Percentiles rank a stretch among this genome's conserved stretches.
These are phyloP conservation scores for Opeltia flavorubescens DNA, from an alignment of 495 filamentous ascomycete species.

Conservation along the genomic window DNA sequence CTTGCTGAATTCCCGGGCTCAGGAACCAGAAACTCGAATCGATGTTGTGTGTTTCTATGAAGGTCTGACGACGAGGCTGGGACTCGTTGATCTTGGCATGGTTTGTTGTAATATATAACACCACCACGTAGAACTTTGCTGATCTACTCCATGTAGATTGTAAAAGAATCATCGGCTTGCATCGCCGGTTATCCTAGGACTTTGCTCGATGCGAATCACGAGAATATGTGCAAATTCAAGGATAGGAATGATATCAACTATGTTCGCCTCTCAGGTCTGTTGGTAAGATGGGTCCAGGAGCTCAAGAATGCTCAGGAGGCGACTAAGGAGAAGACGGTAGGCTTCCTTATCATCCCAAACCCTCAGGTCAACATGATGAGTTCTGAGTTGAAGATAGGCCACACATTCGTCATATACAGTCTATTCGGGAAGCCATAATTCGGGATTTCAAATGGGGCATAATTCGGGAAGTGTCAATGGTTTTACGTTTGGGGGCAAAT, in stretches of 20 bases:
- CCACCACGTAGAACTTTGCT: background rate
- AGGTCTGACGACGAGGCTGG: background rate
- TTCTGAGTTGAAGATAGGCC: background rate
- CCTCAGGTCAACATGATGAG: background rate
- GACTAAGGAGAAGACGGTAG: background rate
- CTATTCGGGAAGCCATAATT: conserved; percentile 7
- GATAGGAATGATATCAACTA: background rate
- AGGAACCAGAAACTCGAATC: background rate
- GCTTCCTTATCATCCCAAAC: background rate
- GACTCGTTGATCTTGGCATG: background rate
- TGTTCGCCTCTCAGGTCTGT: background rate
- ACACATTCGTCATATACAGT: conserved; percentile 1
- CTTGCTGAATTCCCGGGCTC: background rate
- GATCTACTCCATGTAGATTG: background rate
- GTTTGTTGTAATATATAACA: background rate
- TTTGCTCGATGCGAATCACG: background rate
- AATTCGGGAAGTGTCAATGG: conserved; percentile 10
- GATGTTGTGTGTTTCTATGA: background rate
- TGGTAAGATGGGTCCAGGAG: background rate
- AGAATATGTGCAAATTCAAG: background rate
- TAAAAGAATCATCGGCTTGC: background rate
- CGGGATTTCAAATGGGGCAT: conserved; percentile 11
- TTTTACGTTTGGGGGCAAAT: conserved; percentile 1
- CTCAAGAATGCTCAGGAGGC: background rate
- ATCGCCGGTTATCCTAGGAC: background rate